Percentiles rank a stretch among this genome's conserved stretches.
phyloP scores from a whole-genome alignment of 768 basidiomycete species.

The Lentinus tigrinus region DNA sequence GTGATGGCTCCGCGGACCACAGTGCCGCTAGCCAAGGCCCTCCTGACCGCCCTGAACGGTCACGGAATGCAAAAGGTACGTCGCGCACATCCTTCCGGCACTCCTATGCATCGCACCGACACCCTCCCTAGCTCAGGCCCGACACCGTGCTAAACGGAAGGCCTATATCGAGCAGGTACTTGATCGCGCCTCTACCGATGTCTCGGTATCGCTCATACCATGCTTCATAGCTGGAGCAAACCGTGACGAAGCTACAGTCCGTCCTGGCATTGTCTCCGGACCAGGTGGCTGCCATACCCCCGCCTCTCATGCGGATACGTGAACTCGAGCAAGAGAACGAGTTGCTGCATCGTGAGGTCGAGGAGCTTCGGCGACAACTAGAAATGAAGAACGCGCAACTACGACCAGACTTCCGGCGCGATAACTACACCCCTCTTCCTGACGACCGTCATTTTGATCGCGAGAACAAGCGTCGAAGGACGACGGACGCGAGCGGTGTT shows the following conservation, averaged over 20 bases:
- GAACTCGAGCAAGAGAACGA: slow-evolving; percentile 83
- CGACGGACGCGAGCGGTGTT: slow-evolving; percentile 24
- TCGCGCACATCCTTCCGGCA: background rate
- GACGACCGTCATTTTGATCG: slow-evolving; percentile 26
- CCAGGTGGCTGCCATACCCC: slow-evolving; percentile 70
- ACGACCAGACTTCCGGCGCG: slow-evolving; percentile 22
- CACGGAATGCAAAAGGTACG: slow-evolving; percentile 29
- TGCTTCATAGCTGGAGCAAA: slow-evolving; percentile 70
- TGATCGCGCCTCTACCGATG: background rate
- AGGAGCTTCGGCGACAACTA: slow-evolving; percentile 69
- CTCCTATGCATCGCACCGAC: background rate
- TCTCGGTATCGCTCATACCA: slow-evolving; percentile 3
- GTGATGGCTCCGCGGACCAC: slow-evolving; percentile 17
- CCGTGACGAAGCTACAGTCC: slow-evolving; percentile 80
- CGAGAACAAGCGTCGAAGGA: slow-evolving; percentile 29
- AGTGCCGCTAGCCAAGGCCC: background rate
- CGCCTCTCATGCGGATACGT: slow-evolving; percentile 71
- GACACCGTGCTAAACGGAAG: slow-evolving; percentile 90
- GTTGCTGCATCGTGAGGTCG: slow-evolving; percentile 68
- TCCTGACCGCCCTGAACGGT: slow-evolving; percentile 21
- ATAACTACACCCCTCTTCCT: slow-evolving; percentile 14
- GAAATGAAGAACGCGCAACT: slow-evolving; percentile 27
- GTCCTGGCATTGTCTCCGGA: slow-evolving; percentile 72
- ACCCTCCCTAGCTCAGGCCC: slow-evolving; percentile 71
- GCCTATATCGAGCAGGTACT: slow-evolving; percentile 87